phyloP scores from a whole-genome alignment of 305 asterid genomes.

The Caryopteris hybrid region DNA sequence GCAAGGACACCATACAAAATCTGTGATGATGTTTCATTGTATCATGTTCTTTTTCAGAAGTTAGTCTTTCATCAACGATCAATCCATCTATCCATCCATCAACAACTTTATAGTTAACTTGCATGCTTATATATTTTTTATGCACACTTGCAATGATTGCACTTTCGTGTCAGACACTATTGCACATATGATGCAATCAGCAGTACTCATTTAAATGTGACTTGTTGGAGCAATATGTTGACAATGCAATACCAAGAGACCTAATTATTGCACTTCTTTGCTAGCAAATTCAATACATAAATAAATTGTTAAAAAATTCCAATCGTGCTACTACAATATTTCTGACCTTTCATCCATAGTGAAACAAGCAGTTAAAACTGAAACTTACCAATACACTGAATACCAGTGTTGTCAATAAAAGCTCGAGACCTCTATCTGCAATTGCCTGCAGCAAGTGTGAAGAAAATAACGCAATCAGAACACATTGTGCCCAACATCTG shows the following conservation, averaged over 20 bases:
- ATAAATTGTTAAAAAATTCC: not conserved
- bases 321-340: not conserved
- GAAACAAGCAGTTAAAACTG: constrained; percentile 9
- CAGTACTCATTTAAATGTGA: not conserved
- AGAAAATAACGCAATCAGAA: not conserved
- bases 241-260: constrained; percentile 9
- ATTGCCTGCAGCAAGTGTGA: constrained; percentile 60
- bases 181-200: not conserved
- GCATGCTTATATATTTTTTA: constrained; percentile 1
- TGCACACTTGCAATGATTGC: not conserved
- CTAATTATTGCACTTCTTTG: not conserved
- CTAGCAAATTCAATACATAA: not conserved
- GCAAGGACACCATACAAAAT: constrained; percentile 4
- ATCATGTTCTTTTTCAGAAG: not conserved
- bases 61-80: not conserved
- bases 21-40: not conserved
- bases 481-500: not conserved
- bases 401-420: constrained; percentile 63
- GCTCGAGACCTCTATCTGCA: constrained; percentile 92
- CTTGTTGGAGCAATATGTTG: not conserved
- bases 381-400: constrained; percentile 70
- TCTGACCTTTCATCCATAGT: not conserved
- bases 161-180: not conserved
- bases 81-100: not conserved
- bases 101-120: not conserved